Base-by-base conservation (phyloP, 306 rosid genomes). In the Carpinus fangiana region DNA sequence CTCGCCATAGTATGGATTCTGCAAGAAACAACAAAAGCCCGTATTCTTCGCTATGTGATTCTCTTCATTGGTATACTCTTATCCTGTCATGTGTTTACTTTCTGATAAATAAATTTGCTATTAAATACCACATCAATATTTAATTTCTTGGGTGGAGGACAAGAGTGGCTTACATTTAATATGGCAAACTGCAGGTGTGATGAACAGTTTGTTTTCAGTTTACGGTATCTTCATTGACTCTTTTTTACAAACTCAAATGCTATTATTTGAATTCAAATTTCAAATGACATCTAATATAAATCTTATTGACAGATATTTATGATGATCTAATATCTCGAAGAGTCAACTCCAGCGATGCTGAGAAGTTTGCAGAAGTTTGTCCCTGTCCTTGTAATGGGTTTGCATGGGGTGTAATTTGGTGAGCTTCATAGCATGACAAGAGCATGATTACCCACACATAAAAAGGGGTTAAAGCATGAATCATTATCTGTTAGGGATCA, bases 391-490 rank as follows among this genome's bases (percentile, higher is more conserved):
- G 98, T 79, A 92, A 81, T 88, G 98, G 98, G 55, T 68, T 91
- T 45, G 97, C 86, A 71, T 94, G 98, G 98, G 98, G 98, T 65
- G 91, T 94, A 84, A 85, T 94, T 81, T 94, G 98, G 98, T 94
- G 81, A 88, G 92, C 66, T 78, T 77, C 79, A 2, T 54, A 26
- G 38, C 77, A 55, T 56, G 56, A 12, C 7, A 65, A 72, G 53
- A 34, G 36, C 36, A 38, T 53, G 26, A 82, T 73, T 76, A 57
- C 41, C 59, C 21, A 28, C 53, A 17, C 7, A 38, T 34, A 74
- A 73, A 10, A 71, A 51, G 43, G 23, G 10, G 20, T 31, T 26
- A 64, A 7, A 64, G 47, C 21, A 64, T 64, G 13, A 17, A 59
- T 21, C 21, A 38, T 11, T 18, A 60, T 61, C 61, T 60, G 20